These are phyloP conservation scores for Amanita thiersii DNA, from an alignment of 768 basidiomycete genomes.

Conservation along the genomic window DNA sequence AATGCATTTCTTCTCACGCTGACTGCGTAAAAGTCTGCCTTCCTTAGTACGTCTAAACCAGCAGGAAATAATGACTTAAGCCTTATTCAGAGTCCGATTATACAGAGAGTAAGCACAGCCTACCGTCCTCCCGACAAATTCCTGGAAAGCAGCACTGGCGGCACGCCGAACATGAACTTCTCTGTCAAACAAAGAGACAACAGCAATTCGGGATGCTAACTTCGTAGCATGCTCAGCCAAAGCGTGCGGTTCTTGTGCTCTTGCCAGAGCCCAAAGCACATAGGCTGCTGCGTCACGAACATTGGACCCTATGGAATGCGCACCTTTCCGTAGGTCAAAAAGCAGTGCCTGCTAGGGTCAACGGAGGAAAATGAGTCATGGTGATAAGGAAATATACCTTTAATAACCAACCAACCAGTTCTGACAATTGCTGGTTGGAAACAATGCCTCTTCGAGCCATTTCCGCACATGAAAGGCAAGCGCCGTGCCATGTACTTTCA, in stretches of 20 bases:
- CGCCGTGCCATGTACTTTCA: constrained; percentile 92
- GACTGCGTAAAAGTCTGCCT: constrained; percentile 94
- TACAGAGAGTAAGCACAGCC: constrained; percentile 17
- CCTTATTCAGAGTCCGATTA: constrained; percentile 10
- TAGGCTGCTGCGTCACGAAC: constrained; percentile 95
- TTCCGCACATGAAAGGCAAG: constrained; percentile 88
- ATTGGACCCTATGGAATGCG: constrained; percentile 89
- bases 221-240: constrained; percentile 53
- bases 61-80: constrained; percentile 80
- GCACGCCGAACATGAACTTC: constrained; percentile 93
- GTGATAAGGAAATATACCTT: constrained; percentile 43
- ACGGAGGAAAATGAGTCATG: constrained; percentile 1
- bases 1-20: constrained; percentile 81
- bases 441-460: constrained; percentile 80
- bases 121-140: constrained; percentile 91
- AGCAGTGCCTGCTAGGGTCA: constrained; percentile 59
- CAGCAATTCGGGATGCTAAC: constrained; percentile 67
- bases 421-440: constrained; percentile 42
- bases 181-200: constrained; percentile 82
- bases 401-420: constrained; percentile 70
- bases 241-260: constrained; percentile 54
- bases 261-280: constrained; percentile 89
- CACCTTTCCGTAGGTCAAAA: constrained; percentile 87
- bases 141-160: constrained; percentile 96
- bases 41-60: constrained; percentile 87